A percentile compares a stretch with the other conserved stretches of the same genome.
Evolutionary conservation across 306 rosid genomes (phyloP).

Genomic region (Crataegus laevigata): DNA sequence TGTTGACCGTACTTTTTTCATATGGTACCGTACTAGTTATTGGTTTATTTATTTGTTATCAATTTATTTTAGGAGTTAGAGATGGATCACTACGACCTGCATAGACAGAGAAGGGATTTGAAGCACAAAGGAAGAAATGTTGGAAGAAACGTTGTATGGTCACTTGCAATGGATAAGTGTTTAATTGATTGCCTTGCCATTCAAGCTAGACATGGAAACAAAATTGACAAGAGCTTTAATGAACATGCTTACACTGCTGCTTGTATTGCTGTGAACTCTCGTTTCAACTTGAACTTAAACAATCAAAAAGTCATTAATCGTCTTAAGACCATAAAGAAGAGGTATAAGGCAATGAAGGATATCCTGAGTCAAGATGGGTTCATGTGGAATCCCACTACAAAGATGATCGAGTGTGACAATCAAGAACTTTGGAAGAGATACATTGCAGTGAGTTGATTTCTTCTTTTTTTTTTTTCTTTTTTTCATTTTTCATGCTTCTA

Average conservation of each 20-base stretch:
- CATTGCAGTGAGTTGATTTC: constrained; percentile 36
- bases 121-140: constrained; percentile 79
- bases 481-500: constrained; percentile 2
- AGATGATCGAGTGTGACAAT: constrained; percentile 55
- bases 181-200: constrained; percentile 62
- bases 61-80: constrained; percentile 19
- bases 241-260: constrained; percentile 81
- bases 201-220: constrained; percentile 73
- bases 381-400: constrained; percentile 57
- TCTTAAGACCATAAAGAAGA: constrained; percentile 73
- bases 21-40: background rate
- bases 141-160: constrained; percentile 87
- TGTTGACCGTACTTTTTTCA: background rate
- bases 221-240: constrained; percentile 70
- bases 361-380: constrained; percentile 64
- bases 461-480: constrained; percentile 4
- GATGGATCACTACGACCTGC: constrained; percentile 63
- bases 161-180: constrained; percentile 74
- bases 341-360: constrained; percentile 66
- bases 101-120: constrained; percentile 54
- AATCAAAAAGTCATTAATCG: constrained; percentile 78
- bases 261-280: constrained; percentile 61
- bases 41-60: background rate
- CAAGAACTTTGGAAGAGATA: constrained; percentile 75
- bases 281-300: constrained; percentile 63